These are phyloP conservation scores for Leishmania arabica DNA, from an alignment of 208 protist genomes.

Conservation along the genomic window DNA sequence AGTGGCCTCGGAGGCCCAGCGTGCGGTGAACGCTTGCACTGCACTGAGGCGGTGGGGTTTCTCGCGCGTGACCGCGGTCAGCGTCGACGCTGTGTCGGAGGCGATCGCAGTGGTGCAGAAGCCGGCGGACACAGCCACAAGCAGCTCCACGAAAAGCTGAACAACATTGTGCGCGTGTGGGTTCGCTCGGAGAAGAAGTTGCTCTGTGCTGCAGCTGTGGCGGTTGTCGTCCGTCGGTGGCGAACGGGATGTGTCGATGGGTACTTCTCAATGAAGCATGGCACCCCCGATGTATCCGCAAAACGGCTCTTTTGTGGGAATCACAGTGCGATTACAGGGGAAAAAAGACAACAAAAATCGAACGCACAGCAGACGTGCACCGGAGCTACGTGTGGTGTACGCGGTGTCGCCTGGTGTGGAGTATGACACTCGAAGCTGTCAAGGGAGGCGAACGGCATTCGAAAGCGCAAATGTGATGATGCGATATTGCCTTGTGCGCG, in stretches of 20 bases:
- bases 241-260: background rate
- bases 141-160: background rate
- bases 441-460: background rate
- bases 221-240: background rate
- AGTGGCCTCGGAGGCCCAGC: slow-evolving; percentile 43
- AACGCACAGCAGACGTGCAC: background rate
- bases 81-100: slow-evolving; percentile 35
- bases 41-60: slow-evolving; percentile 84
- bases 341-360: background rate
- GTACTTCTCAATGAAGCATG: background rate
- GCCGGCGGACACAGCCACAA: background rate
- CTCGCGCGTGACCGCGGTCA: slow-evolving; percentile 41
- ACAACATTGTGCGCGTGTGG: background rate
- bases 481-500: background rate
- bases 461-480: background rate
- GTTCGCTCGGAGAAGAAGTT: too few relatives aligned
- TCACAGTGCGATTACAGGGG: background rate
- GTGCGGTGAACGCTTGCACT: slow-evolving; percentile 51
- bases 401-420: background rate
- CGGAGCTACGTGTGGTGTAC: background rate
- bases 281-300: too few relatives aligned
- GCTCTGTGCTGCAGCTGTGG: background rate
- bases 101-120: slow-evolving; percentile 8
- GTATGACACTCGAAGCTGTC: background rate
- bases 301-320: background rate